Base-by-base conservation (phyloP, 306 rosid species). In the Gleditsia sinensis region DNA sequence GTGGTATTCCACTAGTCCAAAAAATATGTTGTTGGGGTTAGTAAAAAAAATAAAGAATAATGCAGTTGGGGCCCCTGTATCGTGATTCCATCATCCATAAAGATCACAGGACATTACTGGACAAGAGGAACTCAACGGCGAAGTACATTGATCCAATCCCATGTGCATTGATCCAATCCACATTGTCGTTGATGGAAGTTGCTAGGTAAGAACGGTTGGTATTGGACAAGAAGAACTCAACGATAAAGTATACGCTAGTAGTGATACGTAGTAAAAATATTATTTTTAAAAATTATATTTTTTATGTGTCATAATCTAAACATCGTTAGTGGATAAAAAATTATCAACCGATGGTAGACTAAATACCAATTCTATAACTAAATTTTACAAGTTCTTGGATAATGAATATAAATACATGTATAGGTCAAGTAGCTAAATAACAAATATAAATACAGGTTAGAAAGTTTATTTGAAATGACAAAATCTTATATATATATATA, bases 81-180 rank as follows among this genome's bases (percentile, higher is more conserved):
- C 23, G 0, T 71, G 69, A 3, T 28, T 33, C 92, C 89, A 85
- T 1, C 94, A 28, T 61, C 94, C 94, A 3, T 77, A 84, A 71
- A 82, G 81, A 3, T 90, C 92, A 11, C 76, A 88, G 6, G 78
- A 82, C 98, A 90, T 90, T 0, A 74, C 87, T n/a, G n/a, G n/a
- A n/a, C n/a, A n/a, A n/a, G n/a, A n/a, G n/a, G n/a, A n/a, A n/a
- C n/a, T n/a, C n/a, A n/a, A n/a, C n/a, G n/a, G n/a, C n/a, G n/a
- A n/a, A n/a, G n/a, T n/a, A n/a, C n/a, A 27, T 88, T 92, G 75
- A 88, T 39, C 88, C 90, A 90, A 30, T 92, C 96, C 63, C n/a
- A n/a, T n/a, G n/a, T n/a, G n/a, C n/a, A 27, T 88, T 92, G 75
- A 88, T 39, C 88, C 90, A 90, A 30, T 92, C 96, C 63, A 90